Evolutionary conservation across 768 basidiomycete species (phyloP), one percentile per base, ranked within the genome.

Genomic region (Dentipellis sp.): DNA sequence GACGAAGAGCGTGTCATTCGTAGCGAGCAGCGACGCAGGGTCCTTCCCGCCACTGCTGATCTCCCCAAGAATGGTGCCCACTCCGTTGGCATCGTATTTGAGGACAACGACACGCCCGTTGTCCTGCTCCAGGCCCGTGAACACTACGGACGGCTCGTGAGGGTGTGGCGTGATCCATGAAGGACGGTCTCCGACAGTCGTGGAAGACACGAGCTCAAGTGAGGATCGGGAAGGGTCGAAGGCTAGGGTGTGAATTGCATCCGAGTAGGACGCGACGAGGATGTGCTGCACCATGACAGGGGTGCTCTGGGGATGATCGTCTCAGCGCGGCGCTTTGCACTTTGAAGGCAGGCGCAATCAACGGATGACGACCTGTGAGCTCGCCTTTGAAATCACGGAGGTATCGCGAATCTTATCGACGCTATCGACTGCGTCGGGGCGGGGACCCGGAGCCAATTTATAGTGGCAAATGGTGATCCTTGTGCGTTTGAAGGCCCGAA

Each of bases 141-240:
- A 84, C 35, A 89, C 72, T 23, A 91, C 62, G 3, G 80, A 78
- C 46, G 69, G 72, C 58, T 85, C 78, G 0, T 65, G 67, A 0
- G 83, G 82, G 63, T 86, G 78, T 7, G 72, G 69, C 10, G 83
- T 78, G 58, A 94, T 75, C 91, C 91, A 93, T 5, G 88, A 89
- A 0, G 90, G 86, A 62, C 81, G 80, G 60, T 75, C 68, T 23
- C 86, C 85, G 37, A 82, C 79, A 9, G 67, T 64, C 52, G 80
- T 63, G 14, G 74, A 59, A 4, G 80, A 76, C 11, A 71, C 62
- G 35, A 79, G 65, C 10, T 70, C 71, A 55, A 91, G 69, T 21
- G 74, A 75, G 7, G 71, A 64, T 0, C 69, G 65, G 1, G 69
- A 64, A 9, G 81, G 73, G 63, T 88, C 79, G 63, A 93, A 91